Conservation (phyloP, 108 stramenopile species). For the Mayamaea pseudoterrestris region DNA sequence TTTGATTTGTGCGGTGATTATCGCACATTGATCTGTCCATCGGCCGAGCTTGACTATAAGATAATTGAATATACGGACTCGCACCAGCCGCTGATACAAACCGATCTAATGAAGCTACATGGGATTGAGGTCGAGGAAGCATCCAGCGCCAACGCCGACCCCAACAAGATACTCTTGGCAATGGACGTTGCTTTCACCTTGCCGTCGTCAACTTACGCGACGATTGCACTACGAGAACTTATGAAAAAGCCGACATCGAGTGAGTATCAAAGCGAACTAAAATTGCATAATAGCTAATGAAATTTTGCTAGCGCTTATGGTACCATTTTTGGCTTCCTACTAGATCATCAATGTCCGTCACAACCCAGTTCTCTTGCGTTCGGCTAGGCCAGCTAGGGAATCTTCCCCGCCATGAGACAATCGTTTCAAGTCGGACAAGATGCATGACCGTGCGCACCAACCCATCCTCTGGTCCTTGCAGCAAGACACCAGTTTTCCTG, state of each 20-base stretch:
- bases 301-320: too few species aligned
- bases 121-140: conserved; percentile 10
- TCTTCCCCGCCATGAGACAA: conserved; percentile 1
- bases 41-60: conserved; percentile 50
- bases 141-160: conserved; percentile 1
- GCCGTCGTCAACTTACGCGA: conserved; percentile 84
- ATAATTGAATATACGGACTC: conserved; percentile 61
- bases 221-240: conserved; percentile 77
- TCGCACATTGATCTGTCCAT: conserved; percentile 62
- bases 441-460: conserved; percentile 29
- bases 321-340: conserved; percentile 41
- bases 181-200: conserved; percentile 80
- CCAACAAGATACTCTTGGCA: conserved; percentile 30
- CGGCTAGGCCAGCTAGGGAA: background rate
- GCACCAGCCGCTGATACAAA: conserved; percentile 62
- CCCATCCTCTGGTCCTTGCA: conserved; percentile 34
- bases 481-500: conserved; percentile 22
- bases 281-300: too few species aligned
- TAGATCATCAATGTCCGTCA: conserved; percentile 56
- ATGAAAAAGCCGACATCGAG: conserved; percentile 72
- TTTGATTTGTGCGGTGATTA: conserved; percentile 55
- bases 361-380: conserved; percentile 31
- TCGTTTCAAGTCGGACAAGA: conserved; percentile 29
- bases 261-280: conserved; percentile 65
- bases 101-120: conserved; percentile 66